These are phyloP conservation scores for Rosellinia necatrix DNA, from an alignment of 2,329 filamentous ascomycete genomes.

Conservation along the genomic window DNA sequence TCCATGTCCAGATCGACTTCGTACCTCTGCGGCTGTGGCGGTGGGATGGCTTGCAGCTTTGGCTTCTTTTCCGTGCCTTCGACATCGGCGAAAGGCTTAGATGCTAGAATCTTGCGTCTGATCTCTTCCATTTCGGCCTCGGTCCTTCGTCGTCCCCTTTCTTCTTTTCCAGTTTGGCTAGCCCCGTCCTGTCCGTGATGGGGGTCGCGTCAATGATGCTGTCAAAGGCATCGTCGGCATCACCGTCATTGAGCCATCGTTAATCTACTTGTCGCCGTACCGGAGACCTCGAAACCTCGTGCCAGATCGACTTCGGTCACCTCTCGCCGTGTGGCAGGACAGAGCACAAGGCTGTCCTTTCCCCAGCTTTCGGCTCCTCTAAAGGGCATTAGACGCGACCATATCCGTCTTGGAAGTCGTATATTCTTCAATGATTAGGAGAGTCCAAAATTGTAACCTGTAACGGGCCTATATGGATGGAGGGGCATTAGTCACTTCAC, in stretches of 20 bases:
- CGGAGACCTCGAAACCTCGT: constrained; percentile 77
- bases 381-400: no score
- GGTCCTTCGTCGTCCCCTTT: constrained; percentile 76
- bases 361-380: no score
- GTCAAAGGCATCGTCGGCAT: constrained; percentile 91
- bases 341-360: no score
- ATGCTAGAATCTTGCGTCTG: constrained; percentile 84
- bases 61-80: constrained; percentile 53
- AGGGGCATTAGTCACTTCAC: no score
- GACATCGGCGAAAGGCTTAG: constrained; percentile 80
- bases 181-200: constrained; percentile 81
- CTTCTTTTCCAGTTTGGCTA: constrained; percentile 57
- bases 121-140: constrained; percentile 85
- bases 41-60: constrained; percentile 65
- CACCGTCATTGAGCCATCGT: no score
- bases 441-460: no score
- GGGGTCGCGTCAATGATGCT: constrained; percentile 93
- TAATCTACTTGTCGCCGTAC: no score
- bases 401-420: no score
- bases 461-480: no score
- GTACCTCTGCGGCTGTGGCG: constrained; percentile 54
- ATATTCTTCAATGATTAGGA: no score
- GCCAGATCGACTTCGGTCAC: constrained; percentile 63
- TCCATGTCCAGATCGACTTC: constrained; percentile 69
- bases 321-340: constrained; percentile 57